Conservation (phyloP, 108 stramenopile genomes). For the Tribonema minus region DNA sequence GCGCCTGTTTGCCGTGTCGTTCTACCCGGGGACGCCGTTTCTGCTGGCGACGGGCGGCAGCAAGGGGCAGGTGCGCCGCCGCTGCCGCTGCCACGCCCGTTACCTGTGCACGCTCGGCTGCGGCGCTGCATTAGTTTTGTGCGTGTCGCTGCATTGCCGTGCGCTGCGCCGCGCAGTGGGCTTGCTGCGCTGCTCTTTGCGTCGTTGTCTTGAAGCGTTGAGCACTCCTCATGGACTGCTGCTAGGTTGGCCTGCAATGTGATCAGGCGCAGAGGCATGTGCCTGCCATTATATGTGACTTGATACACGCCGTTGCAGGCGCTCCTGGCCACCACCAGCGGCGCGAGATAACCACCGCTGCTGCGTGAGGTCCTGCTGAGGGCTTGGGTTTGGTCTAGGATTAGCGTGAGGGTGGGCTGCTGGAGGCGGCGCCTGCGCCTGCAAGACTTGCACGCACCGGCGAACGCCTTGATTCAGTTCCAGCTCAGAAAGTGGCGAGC, state of each 20-base stretch:
- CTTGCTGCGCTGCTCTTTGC: not conserved
- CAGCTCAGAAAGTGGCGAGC: not conserved
- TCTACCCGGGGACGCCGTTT: slow-evolving; percentile 40
- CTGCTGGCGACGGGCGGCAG: slow-evolving; percentile 46
- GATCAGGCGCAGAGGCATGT: too few species aligned
- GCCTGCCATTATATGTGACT: too few species aligned
- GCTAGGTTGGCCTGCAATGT: not conserved
- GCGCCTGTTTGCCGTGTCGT: slow-evolving; percentile 28
- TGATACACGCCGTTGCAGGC: too few species aligned
- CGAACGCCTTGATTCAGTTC: not conserved
- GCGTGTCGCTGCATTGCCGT: not conserved
- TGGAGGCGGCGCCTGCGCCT: not conserved
- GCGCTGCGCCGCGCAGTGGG: not conserved
- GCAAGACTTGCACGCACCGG: not conserved
- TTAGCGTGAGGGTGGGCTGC: too few species aligned
- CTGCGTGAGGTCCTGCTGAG: too few species aligned
- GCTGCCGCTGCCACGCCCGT: not conserved
- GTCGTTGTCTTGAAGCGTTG: too few species aligned
- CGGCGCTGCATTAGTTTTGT: not conserved
- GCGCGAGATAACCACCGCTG: too few species aligned
- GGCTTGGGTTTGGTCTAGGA: too few species aligned
- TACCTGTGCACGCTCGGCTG: not conserved
- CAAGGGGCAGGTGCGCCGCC: slow-evolving; percentile 43
- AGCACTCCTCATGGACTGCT: too few species aligned
- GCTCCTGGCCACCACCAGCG: too few species aligned